These are phyloP conservation scores for Drechslerella dactyloides DNA, from an alignment of 2,329 filamentous ascomycete species.

Conservation along the genomic window DNA sequence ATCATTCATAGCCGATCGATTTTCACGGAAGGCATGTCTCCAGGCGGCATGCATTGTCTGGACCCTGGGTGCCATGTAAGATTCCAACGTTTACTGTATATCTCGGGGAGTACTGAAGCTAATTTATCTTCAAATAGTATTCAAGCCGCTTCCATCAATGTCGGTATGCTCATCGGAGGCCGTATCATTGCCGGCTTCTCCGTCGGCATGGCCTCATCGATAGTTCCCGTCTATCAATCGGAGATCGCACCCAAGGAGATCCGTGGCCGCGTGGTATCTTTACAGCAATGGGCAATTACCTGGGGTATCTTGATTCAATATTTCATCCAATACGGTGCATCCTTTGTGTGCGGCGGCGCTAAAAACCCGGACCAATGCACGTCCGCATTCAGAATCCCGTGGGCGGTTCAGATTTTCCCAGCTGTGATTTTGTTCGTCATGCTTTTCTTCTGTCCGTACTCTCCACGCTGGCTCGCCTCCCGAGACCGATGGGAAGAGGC, in stretches of 20 bases:
- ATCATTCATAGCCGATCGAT: constrained; percentile 63
- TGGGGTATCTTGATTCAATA: constrained; percentile 73
- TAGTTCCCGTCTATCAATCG: constrained; percentile 73
- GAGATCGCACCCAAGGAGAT: constrained; percentile 69
- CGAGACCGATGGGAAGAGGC: constrained; percentile 73
- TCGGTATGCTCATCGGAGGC: constrained; percentile 74
- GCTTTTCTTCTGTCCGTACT: constrained; percentile 68
- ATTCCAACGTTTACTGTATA: constrained; percentile 5
- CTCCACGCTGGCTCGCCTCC: constrained; percentile 73
- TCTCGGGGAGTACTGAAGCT: background rate
- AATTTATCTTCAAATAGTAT: constrained; percentile 60
- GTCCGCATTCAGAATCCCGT: constrained; percentile 67
- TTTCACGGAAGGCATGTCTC: constrained; percentile 63
- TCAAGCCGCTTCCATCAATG: constrained; percentile 68
- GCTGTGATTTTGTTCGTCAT: constrained; percentile 64
- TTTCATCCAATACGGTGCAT: constrained; percentile 71
- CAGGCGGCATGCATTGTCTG: constrained; percentile 64
- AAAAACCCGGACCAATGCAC: constrained; percentile 63
- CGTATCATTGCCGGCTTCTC: constrained; percentile 74
- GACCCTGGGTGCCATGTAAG: constrained; percentile 61
- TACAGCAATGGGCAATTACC: constrained; percentile 75
- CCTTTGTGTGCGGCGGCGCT: constrained; percentile 64
- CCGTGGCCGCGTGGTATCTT: constrained; percentile 67
- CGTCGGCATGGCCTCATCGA: constrained; percentile 75
- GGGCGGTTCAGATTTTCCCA: constrained; percentile 68